These are phyloP conservation scores for Blastocystis sp. DNA, from an alignment of 352 stramenopile genomes.

Conservation along the genomic window DNA sequence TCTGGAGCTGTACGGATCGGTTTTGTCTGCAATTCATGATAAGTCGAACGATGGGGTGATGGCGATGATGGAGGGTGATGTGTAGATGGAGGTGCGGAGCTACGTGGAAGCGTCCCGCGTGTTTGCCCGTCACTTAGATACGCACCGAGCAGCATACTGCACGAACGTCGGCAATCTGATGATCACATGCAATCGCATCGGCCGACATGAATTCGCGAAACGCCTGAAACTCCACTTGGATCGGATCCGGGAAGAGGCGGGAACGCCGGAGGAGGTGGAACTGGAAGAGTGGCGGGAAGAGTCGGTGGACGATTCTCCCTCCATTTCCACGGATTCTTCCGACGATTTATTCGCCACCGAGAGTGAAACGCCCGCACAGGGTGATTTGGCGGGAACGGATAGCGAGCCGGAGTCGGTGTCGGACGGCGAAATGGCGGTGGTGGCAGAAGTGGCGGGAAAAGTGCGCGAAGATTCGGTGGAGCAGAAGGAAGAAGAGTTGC, in stretches of 20 bases:
- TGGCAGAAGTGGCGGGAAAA: background rate
- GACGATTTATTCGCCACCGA: slow-evolving; percentile 23
- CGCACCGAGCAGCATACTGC: background rate
- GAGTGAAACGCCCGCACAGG: too few relatives aligned
- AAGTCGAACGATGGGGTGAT: slow-evolving; percentile 1
- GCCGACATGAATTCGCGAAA: background rate
- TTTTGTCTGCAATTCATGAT: slow-evolving; percentile 42
- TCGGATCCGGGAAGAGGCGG: background rate
- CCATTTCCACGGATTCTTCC: background rate
- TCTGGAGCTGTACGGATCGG: slow-evolving; percentile 38
- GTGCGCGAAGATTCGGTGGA: background rate
- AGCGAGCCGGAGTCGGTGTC: too few relatives aligned
- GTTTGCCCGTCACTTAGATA: background rate
- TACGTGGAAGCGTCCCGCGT: background rate
- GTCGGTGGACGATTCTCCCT: background rate
- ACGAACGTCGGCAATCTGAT: slow-evolving; percentile 21
- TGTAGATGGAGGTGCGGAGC: slow-evolving; percentile 8
- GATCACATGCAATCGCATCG: slow-evolving; percentile 19
- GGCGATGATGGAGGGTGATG: background rate
- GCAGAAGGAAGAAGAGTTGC: background rate
- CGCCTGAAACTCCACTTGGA: background rate
- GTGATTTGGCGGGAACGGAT: too few relatives aligned
- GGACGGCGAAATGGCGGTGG: background rate
- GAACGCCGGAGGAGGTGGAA: too few relatives aligned
- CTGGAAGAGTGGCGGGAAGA: background rate